A percentile compares a stretch with the other conserved stretches of the same genome.
Evolutionary conservation across 768 basidiomycete genomes (phyloP).

Genomic region (Steccherinum ochraceum): DNA sequence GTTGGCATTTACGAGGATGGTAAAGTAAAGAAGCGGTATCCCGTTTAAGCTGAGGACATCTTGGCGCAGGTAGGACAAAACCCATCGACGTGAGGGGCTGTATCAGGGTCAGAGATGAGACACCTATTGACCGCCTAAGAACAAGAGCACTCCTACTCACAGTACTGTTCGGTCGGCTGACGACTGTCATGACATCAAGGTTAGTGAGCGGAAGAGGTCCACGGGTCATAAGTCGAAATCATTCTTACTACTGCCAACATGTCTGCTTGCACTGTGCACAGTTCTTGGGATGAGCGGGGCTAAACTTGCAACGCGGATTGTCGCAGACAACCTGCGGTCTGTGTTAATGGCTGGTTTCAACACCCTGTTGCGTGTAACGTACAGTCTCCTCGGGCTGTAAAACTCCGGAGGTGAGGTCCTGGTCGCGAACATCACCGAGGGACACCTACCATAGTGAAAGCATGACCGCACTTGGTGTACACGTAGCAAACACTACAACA

Average conservation of each 20-base stretch:
- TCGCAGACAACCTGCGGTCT: constrained; percentile 15
- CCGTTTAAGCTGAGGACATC: too few relatives aligned
- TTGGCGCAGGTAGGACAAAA: constrained; percentile 9
- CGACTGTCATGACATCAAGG: too few relatives aligned
- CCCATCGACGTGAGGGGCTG: constrained; percentile 10
- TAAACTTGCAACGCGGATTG: constrained; percentile 19
- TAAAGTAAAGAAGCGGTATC: too few relatives aligned
- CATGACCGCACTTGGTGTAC: constrained; percentile 19
- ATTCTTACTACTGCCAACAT: constrained; percentile 22
- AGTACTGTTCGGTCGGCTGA: constrained; percentile 21
- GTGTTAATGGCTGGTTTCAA: too few relatives aligned
- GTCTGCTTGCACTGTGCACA: constrained; percentile 18
- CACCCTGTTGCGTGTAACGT: neutral
- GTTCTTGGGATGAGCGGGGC: constrained; percentile 13
- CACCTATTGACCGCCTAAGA: neutral
- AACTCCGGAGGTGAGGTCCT: neutral
- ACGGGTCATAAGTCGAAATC: too few relatives aligned
- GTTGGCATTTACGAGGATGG: too few relatives aligned
- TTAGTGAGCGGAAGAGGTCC: too few relatives aligned
- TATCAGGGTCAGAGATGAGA: neutral
- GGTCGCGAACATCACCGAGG: neutral
- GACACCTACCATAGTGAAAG: constrained; percentile 15
- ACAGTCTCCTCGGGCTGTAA: constrained; percentile 19
- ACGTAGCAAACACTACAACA: constrained; percentile 18
- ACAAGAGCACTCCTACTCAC: constrained; percentile 6